These are phyloP conservation scores for Panaeolus cyanescens DNA, from an alignment of 768 basidiomycete genomes.

Conservation along the genomic window DNA sequence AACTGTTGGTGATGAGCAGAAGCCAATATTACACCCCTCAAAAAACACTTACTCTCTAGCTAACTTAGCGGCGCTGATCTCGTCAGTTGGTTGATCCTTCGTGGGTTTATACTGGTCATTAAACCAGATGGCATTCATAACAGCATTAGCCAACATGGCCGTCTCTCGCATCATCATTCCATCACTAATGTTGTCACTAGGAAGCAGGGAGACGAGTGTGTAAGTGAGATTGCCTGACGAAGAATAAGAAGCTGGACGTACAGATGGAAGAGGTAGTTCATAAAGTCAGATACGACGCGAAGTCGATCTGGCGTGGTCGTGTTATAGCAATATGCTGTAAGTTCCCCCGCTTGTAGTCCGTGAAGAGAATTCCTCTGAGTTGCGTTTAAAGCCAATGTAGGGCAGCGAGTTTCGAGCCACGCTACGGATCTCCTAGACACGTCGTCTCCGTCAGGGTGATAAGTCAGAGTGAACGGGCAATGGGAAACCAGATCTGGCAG, in stretches of 20 bases:
- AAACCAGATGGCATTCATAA: slow-evolving; percentile 73
- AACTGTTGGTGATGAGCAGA: slow-evolving; percentile 48
- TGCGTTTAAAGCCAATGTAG: slow-evolving; percentile 34
- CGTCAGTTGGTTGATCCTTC: slow-evolving; percentile 39
- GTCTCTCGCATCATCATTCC: slow-evolving; percentile 72
- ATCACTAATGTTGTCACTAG: slow-evolving; percentile 74
- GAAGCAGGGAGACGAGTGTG: slow-evolving; percentile 5
- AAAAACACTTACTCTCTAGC: slow-evolving; percentile 64
- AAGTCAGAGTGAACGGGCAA: slow-evolving; percentile 46
- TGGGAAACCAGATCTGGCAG: slow-evolving; percentile 58
- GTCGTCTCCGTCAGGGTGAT: slow-evolving; percentile 46
- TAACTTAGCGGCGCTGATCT: slow-evolving; percentile 59
- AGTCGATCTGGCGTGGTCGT: slow-evolving; percentile 56
- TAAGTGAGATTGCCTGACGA: slow-evolving; percentile 13
- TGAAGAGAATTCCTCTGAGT: slow-evolving; percentile 50
- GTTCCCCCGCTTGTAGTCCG: slow-evolving; percentile 65
- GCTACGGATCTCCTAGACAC: slow-evolving; percentile 47
- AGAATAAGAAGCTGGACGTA: slow-evolving; percentile 26
- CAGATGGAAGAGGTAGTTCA: slow-evolving; percentile 62
- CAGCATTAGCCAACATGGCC: slow-evolving; percentile 56
- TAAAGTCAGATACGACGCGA: slow-evolving; percentile 67
- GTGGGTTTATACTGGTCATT: slow-evolving; percentile 54
- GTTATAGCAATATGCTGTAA: slow-evolving; percentile 67
- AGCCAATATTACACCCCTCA: too few species aligned
- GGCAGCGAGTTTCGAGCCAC: slow-evolving; percentile 52